Evolutionary conservation across 495 filamentous ascomycete species (phyloP).

Genomic region (Penicillium verhagenii): DNA sequence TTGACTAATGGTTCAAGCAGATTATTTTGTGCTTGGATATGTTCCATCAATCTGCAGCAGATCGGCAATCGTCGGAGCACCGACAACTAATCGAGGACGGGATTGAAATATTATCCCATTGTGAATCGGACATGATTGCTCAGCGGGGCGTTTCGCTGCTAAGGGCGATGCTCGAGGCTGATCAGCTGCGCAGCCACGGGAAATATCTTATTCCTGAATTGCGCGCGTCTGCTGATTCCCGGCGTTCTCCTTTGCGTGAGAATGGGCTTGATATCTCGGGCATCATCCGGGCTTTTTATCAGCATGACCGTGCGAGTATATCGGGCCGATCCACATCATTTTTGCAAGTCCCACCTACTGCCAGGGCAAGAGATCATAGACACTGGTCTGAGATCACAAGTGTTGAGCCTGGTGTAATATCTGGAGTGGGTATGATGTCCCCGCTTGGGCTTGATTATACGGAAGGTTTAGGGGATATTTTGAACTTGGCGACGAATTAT

Average conservation of each 20-base stretch:
- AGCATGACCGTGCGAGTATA: slow-evolving; percentile 10
- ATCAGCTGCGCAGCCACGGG: slow-evolving; percentile 3
- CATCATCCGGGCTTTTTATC: slow-evolving; percentile 21
- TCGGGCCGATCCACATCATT: background rate
- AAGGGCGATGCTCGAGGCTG: slow-evolving; percentile 22
- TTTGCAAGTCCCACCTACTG: background rate
- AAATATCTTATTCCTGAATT: slow-evolving; percentile 1
- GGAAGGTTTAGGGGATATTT: slow-evolving; percentile 27
- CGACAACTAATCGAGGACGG: slow-evolving; percentile 33
- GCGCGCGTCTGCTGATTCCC: background rate
- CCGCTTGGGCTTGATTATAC: slow-evolving; percentile 18
- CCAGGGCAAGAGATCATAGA: background rate
- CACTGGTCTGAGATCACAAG: slow-evolving; percentile 11
- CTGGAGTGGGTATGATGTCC: slow-evolving; percentile 7
- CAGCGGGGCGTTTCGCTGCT: slow-evolving; percentile 28
- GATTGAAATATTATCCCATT: slow-evolving; percentile 25
- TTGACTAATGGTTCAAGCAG: slow-evolving; percentile 6
- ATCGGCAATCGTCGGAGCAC: slow-evolving; percentile 34
- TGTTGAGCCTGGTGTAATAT: background rate
- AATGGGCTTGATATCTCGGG: slow-evolving; percentile 11
- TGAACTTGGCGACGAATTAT: slow-evolving; percentile 25
- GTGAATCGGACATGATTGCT: slow-evolving; percentile 36
- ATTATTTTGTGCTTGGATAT: slow-evolving; percentile 44
- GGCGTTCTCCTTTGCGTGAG: background rate
- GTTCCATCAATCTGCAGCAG: slow-evolving; percentile 30